Conservation (phyloP, 2,329 filamentous ascomycete species). For the Aspergillus fischeri region DNA sequence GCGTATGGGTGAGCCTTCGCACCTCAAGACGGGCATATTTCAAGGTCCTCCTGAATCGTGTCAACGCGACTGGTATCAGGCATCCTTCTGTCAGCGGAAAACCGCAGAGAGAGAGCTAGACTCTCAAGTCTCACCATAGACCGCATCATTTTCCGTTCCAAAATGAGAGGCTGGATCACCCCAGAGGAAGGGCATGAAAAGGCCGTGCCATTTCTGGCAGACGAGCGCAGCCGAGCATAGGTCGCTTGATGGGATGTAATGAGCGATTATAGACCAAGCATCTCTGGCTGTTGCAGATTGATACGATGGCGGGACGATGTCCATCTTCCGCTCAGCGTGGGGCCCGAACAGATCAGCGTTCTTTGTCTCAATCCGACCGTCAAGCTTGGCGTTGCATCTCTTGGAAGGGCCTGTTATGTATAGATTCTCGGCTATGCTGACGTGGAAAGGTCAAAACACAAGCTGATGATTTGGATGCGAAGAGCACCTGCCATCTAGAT, state of each 20-base stretch:
- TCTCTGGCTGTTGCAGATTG: slow-evolving; percentile 53
- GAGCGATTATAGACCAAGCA: slow-evolving; percentile 53
- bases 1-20: slow-evolving; percentile 56
- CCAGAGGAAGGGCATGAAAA: slow-evolving; percentile 59
- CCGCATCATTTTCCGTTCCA: slow-evolving; percentile 55
- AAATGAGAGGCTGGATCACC: slow-evolving; percentile 61
- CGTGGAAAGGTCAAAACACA: not conserved
- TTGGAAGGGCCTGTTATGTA: not conserved
- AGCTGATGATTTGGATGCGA: not conserved
- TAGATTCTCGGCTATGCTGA: not conserved
- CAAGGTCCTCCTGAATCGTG: slow-evolving; percentile 55
- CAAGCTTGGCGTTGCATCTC: not conserved
- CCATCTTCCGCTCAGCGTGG: slow-evolving; percentile 40
- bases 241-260: slow-evolving; percentile 53
- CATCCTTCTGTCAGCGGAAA: slow-evolving; percentile 9
- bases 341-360: not conserved
- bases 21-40: slow-evolving; percentile 51
- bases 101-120: not conserved
- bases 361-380: not conserved
- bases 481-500: not conserved
- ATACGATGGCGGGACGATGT: slow-evolving; percentile 58
- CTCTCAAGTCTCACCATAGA: slow-evolving; percentile 45
- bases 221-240: slow-evolving; percentile 55
- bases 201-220: slow-evolving; percentile 53
- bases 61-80: slow-evolving; percentile 48